A percentile compares a stretch with the other conserved stretches of the same genome.
phyloP scores from a whole-genome alignment of 2,329 filamentous ascomycete genomes.

The Diaporthe citri region DNA sequence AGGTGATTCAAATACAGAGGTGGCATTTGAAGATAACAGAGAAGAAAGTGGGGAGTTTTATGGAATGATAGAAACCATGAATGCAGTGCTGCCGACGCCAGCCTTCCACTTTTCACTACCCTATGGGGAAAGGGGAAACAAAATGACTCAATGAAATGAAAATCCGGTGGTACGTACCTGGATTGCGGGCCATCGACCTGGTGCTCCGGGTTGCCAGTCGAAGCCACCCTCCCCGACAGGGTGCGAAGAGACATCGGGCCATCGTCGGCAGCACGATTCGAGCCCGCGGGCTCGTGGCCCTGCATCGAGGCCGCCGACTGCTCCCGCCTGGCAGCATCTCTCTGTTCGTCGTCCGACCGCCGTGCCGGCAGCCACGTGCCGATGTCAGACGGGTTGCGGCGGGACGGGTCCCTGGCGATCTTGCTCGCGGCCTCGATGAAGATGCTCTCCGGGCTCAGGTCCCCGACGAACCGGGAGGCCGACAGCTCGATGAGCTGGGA shows the following conservation, averaged over 20 bases:
- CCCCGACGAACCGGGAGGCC: slow-evolving; percentile 52
- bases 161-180: neutral
- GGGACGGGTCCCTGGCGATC: neutral
- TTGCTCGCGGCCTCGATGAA: slow-evolving; percentile 46
- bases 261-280: neutral
- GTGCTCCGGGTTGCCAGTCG: neutral
- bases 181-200: neutral
- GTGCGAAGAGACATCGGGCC: neutral
- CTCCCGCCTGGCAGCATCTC: neutral
- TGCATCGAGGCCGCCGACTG: neutral
- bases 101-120: neutral
- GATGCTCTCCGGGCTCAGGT: slow-evolving; percentile 48
- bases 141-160: neutral
- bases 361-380: slow-evolving; percentile 51
- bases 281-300: neutral
- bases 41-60: no score
- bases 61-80: neutral
- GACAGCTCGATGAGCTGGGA: slow-evolving; percentile 48
- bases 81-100: neutral
- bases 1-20: no score
- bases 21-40: no score
- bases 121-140: neutral
- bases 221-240: slow-evolving; percentile 1
- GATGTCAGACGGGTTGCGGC: slow-evolving; percentile 33
- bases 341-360: slow-evolving; percentile 50